A percentile compares a stretch with the other conserved stretches of the same genome.
phyloP scores from a whole-genome alignment of 1,139 yeast genomes.

The Scheffersomyces illinoinensis region DNA sequence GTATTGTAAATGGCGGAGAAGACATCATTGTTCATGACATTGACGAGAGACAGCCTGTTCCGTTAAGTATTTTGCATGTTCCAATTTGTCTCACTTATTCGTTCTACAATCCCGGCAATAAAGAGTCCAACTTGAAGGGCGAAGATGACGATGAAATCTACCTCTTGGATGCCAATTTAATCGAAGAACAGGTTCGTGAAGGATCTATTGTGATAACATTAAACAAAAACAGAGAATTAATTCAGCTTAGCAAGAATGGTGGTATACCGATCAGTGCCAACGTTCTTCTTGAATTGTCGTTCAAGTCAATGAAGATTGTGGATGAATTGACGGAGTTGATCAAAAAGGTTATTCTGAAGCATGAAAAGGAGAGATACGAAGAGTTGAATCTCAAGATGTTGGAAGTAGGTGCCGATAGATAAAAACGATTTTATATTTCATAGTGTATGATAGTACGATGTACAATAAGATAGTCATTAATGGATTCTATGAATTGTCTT shows the following conservation, averaged over 20 bases:
- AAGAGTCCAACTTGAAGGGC: slow-evolving; percentile 71
- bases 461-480: neutral
- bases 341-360: slow-evolving; percentile 54
- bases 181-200: slow-evolving; percentile 76
- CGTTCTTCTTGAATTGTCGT: slow-evolving; percentile 67
- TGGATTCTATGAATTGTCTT: neutral
- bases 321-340: slow-evolving; percentile 66
- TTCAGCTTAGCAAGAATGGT: slow-evolving; percentile 89
- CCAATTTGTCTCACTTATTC: slow-evolving; percentile 92
- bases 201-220: slow-evolving; percentile 84
- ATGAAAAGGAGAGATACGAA: slow-evolving; percentile 43
- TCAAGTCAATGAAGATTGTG: slow-evolving; percentile 65
- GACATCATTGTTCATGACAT: slow-evolving; percentile 64
- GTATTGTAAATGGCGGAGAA: slow-evolving; percentile 64
- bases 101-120: slow-evolving; percentile 67
- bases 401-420: slow-evolving; percentile 41
- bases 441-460: neutral
- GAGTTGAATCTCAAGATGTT: slow-evolving; percentile 31
- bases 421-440: slow-evolving; percentile 2
- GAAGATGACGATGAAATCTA: slow-evolving; percentile 59
- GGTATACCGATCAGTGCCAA: slow-evolving; percentile 83
- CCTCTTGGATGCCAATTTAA: slow-evolving; percentile 72
- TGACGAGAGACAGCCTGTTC: slow-evolving; percentile 84
- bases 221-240: slow-evolving; percentile 85
- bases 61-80: slow-evolving; percentile 80